These are phyloP conservation scores for Coemansia sp. DNA, from an alignment of 192 early-diverging fungal genomes.

Conservation along the genomic window DNA sequence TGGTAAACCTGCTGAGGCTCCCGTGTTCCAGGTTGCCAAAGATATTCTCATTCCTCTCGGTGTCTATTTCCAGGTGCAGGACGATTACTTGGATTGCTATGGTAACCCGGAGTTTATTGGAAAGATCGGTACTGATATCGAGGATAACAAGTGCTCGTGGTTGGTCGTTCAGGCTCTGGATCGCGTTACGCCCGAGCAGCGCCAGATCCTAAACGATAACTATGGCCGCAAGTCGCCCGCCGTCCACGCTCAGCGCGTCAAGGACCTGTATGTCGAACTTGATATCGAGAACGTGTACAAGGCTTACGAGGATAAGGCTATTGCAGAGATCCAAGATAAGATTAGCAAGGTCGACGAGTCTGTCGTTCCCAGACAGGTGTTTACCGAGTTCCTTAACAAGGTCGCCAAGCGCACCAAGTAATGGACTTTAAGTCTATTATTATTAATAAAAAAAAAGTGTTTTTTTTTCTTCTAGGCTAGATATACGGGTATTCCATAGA, in stretches of 20 bases:
- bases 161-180: constrained; percentile 91
- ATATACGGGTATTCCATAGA: constrained; percentile 85
- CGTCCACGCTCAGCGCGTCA: constrained; percentile 77
- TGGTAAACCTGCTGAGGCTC: constrained; percentile 72
- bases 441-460: not conserved
- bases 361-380: constrained; percentile 82
- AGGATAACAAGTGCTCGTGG: constrained; percentile 99
- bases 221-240: constrained; percentile 85
- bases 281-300: constrained; percentile 79
- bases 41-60: constrained; percentile 91
- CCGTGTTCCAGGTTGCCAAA: constrained; percentile 80
- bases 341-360: constrained; percentile 83
- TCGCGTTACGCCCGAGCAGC: constrained; percentile 79
- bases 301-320: constrained; percentile 89
- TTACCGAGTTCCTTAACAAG: constrained; percentile 90
- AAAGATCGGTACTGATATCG: constrained; percentile 99
- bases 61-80: constrained; percentile 99
- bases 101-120: constrained; percentile 89
- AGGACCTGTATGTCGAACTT: constrained; percentile 82
- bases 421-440: not conserved
- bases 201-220: constrained; percentile 84
- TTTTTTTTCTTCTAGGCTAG: not conserved
- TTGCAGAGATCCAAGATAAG: constrained; percentile 69
- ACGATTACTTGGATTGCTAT: constrained; percentile 98
- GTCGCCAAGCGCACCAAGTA: constrained; percentile 95